phyloP scores from a whole-genome alignment of 2,329 filamentous ascomycete genomes.

The Fusarium sp. region DNA sequence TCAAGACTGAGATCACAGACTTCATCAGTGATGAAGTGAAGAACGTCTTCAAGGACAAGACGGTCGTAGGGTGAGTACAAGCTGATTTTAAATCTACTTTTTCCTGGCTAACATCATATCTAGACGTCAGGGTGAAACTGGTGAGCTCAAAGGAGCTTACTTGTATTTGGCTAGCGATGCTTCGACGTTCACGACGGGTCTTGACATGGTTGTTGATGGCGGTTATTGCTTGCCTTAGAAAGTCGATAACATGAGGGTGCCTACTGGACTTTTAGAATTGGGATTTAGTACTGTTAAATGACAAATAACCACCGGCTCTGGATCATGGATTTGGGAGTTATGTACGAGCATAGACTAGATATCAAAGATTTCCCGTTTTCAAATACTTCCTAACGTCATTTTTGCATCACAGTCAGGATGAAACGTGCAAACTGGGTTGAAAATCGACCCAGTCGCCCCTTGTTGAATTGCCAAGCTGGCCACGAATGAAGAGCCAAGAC shows the following conservation, averaged over 20 bases:
- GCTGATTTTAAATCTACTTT: neutral
- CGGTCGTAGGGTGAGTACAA: constrained; percentile 76
- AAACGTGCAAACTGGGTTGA: neutral
- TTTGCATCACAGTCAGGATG: neutral
- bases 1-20: constrained; percentile 79
- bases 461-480: neutral
- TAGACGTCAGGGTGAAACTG: constrained; percentile 77
- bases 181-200: constrained; percentile 84
- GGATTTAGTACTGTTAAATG: neutral
- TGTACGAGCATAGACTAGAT: neutral
- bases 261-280: neutral
- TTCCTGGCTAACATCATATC: constrained; percentile 30
- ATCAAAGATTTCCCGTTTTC: neutral
- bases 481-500: constrained; percentile 3
- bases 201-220: constrained; percentile 82
- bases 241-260: constrained; percentile 27
- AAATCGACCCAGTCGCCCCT: neutral
- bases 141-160: constrained; percentile 87
- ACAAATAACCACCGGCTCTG: too few species aligned
- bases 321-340: constrained; percentile 7
- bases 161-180: constrained; percentile 87
- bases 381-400: constrained; percentile 13
- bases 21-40: constrained; percentile 78
- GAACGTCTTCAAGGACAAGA: constrained; percentile 83
- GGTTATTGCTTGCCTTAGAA: constrained; percentile 72